Evolutionary conservation across 2,329 filamentous ascomycete species (phyloP).

Genomic region (Tolypocladium guangdongense): DNA sequence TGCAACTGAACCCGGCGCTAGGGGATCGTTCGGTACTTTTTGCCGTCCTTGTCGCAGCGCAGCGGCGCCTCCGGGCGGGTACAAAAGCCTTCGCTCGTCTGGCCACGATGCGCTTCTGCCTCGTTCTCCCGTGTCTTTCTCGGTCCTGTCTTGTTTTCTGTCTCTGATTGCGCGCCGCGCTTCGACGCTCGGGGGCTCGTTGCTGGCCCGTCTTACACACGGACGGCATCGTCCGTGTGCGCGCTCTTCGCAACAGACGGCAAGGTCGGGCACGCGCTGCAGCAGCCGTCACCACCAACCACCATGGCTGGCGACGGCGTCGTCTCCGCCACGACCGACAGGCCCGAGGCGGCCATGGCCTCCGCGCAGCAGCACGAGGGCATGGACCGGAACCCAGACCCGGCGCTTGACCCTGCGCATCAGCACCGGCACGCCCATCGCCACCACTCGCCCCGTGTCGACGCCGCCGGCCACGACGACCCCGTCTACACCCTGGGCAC

Average conservation of each 20-base stretch:
- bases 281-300: neutral
- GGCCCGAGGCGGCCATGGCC: neutral
- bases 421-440: constrained; percentile 33
- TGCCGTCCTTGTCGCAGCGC: neutral
- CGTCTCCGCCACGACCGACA: neutral
- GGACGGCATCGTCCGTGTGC: no score
- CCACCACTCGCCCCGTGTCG: constrained; percentile 27
- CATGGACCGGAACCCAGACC: constrained; percentile 18
- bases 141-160: neutral
- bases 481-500: constrained; percentile 35
- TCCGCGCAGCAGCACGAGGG: neutral
- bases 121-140: neutral
- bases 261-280: neutral
- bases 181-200: neutral
- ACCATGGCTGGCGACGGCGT: neutral
- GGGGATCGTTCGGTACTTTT: neutral
- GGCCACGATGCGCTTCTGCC: neutral
- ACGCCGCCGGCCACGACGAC: constrained; percentile 24
- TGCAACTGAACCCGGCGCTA: neutral
- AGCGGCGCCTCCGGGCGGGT: constrained; percentile 2
- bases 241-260: no score
- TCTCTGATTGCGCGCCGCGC: neutral
- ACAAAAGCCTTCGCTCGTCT: constrained; percentile 2
- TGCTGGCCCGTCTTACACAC: neutral
- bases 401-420: constrained; percentile 24